Conservation (phyloP, 257 asterid genomes). For the Solanum rostratum region DNA sequence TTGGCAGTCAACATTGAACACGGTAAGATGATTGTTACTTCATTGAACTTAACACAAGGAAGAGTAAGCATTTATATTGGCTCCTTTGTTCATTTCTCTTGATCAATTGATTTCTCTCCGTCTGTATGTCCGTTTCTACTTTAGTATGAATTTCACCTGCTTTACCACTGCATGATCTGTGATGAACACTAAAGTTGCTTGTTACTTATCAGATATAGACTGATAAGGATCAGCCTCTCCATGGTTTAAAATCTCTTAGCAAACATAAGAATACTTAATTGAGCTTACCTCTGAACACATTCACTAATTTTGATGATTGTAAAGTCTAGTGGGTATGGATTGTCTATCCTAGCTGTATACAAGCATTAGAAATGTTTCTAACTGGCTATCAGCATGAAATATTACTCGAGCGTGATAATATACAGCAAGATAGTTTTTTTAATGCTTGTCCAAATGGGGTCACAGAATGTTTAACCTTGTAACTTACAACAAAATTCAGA, state of each 20-base stretch:
- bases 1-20: not conserved
- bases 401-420: constrained; percentile 7
- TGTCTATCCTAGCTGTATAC: not conserved
- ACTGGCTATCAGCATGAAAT: not conserved
- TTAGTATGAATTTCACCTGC: not conserved
- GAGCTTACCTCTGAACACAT: not conserved
- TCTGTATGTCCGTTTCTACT: not conserved
- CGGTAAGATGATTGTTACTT: not conserved
- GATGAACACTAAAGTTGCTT: not conserved
- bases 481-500: constrained; percentile 35
- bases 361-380: not conserved
- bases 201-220: not conserved
- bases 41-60: not conserved
- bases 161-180: not conserved
- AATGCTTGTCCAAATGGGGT: constrained; percentile 17
- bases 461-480: constrained; percentile 21
- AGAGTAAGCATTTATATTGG: not conserved
- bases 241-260: not conserved
- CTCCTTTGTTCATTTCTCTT: not conserved
- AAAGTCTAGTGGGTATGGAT: not conserved
- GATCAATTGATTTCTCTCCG: not conserved
- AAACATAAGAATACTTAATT: not conserved
- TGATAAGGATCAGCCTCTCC: not conserved
- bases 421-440: constrained; percentile 29
- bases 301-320: not conserved